Evolutionary conservation across 768 basidiomycete species (phyloP).

Genomic region (Rhizopogon roseolus): DNA sequence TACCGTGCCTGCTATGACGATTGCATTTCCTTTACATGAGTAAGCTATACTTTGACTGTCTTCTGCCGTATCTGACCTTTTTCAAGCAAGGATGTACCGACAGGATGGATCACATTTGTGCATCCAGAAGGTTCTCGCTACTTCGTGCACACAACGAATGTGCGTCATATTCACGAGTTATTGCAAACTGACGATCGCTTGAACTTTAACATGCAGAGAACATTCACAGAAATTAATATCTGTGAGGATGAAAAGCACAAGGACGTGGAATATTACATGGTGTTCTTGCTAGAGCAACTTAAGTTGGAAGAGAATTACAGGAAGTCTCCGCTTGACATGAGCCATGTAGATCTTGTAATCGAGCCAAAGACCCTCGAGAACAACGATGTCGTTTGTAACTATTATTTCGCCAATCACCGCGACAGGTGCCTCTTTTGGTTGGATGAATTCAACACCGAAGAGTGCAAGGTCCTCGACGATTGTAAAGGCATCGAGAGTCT

Average conservation of each 20-base stretch:
- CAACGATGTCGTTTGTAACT: slow-evolving; percentile 22
- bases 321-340: slow-evolving; percentile 19
- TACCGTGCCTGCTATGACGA: background rate
- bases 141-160: slow-evolving; percentile 43
- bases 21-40: background rate
- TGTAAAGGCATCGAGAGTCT: slow-evolving; percentile 14
- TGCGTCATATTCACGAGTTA: slow-evolving; percentile 16
- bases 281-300: slow-evolving; percentile 15
- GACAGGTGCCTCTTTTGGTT: slow-evolving; percentile 51
- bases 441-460: slow-evolving; percentile 32
- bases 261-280: slow-evolving; percentile 32
- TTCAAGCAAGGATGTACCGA: slow-evolving; percentile 4
- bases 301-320: background rate
- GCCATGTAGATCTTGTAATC: slow-evolving; percentile 39
- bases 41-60: background rate
- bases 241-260: slow-evolving; percentile 28
- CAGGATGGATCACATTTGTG: slow-evolving; percentile 39
- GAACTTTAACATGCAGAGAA: slow-evolving; percentile 30
- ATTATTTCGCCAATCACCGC: slow-evolving; percentile 49
- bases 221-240: slow-evolving; percentile 53
- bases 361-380: slow-evolving; percentile 29
- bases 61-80: background rate
- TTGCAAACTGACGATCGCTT: background rate
- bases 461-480: slow-evolving; percentile 18
- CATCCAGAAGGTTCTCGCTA: slow-evolving; percentile 64